Conservation (phyloP, 345 rosid genomes). For the Camelina sativa region DNA sequence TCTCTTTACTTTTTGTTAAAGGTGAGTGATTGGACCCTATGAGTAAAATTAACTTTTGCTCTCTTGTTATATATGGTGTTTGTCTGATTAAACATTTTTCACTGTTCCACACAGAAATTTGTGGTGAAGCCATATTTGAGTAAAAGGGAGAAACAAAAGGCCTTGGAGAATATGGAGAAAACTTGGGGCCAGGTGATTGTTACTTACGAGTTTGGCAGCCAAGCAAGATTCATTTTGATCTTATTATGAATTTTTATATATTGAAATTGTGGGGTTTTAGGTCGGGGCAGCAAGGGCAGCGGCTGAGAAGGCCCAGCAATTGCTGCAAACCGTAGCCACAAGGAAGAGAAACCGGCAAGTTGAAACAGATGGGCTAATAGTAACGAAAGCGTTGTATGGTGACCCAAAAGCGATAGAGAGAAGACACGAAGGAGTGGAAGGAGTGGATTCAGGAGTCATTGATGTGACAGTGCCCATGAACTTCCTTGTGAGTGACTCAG, state of each 20-base stretch:
- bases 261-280: constrained; percentile 44
- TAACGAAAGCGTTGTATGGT: constrained; percentile 79
- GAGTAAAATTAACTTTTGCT: constrained; percentile 16
- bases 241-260: background rate
- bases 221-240: background rate
- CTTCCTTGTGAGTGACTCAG: constrained; percentile 83
- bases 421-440: constrained; percentile 49
- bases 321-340: constrained; percentile 75
- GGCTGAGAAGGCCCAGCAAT: constrained; percentile 84
- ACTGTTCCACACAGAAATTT: constrained; percentile 59
- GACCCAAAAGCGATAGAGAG: constrained; percentile 61
- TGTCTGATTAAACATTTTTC: constrained; percentile 8
- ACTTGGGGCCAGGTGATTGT: constrained; percentile 72
- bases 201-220: constrained; percentile 10
- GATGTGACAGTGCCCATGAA: constrained; percentile 90
- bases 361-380: constrained; percentile 74
- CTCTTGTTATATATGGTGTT: constrained; percentile 8
- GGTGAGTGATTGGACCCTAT: constrained; percentile 50
- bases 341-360: constrained; percentile 77
- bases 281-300: constrained; percentile 71
- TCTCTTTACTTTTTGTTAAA: constrained; percentile 86
- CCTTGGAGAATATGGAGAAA: constrained; percentile 70
- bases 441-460: constrained; percentile 55
- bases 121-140: constrained; percentile 76
- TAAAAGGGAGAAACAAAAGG: constrained; percentile 70